Evolutionary conservation across 2,329 filamentous ascomycete species (phyloP), one percentile per base, ranked within the genome.

Genomic region (Metarhizium robertsii): DNA sequence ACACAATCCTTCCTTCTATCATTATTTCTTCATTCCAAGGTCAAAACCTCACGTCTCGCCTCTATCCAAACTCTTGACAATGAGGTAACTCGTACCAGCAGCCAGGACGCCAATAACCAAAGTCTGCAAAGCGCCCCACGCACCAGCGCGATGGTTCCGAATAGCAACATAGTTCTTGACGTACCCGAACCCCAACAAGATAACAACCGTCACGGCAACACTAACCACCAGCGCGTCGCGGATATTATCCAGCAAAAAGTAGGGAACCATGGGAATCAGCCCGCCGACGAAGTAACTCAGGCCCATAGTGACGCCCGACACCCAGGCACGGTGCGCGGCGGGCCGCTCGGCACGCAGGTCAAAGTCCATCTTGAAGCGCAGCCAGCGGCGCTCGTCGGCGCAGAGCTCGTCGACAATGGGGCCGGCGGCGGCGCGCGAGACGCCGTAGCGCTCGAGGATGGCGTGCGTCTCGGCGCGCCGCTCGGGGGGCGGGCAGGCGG

Each of bases 281-380:
- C 86, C 86, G 20, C 86, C 86, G 25, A 88, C 67, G 53, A 89
- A 84, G 66, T 90, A 90, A 40, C 84, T 84, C 16, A 83, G 63
- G 0, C 85, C 83, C 62, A 90, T 86, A 8, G 83, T 88, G 30
- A 84, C 60, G 2, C 84, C 86, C 0, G 81, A 85, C 48, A 82
- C 68, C 67, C 77, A 66, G 62, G 80, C 68, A 59, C 73, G 65
- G 63, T 72, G 70, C 34, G 68, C 72, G 64, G 69, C 70, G 59
- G 66, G 72, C 61, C 76, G 71, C 58, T 75, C 71, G 47, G 80
- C 71, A 58, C 71, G 72, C 53, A 80, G 72, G 60, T 79, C 76
- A 66, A 84, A 80, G 63, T 81, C 77, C 75, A 84, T 81, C 73
- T 83, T 77, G 70, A 84, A 84, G 54, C 68, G 73, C 20, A 81